These are phyloP conservation scores for Citrus sp. DNA, from an alignment of 345 rosid species.

Conservation along the genomic window DNA sequence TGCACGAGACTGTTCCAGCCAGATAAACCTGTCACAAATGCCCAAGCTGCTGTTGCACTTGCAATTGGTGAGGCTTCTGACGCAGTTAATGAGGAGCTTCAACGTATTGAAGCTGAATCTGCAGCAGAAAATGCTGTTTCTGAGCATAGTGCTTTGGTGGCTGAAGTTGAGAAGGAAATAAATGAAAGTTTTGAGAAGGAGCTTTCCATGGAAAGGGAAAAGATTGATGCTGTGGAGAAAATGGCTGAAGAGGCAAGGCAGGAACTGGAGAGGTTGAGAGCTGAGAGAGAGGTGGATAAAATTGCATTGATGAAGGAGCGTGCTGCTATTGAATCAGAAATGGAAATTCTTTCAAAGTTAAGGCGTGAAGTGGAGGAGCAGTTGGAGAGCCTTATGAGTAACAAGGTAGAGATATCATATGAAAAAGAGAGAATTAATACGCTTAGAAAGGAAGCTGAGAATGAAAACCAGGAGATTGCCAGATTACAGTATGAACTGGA, in stretches of 20 bases:
- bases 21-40: conserved; percentile 87
- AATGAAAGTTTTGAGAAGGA: conserved; percentile 75
- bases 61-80: conserved; percentile 83
- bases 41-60: conserved; percentile 93
- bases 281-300: conserved; percentile 70
- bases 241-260: conserved; percentile 78
- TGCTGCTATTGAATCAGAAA: conserved; percentile 69
- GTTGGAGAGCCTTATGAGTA: conserved; percentile 55
- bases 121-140: conserved; percentile 88
- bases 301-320: conserved; percentile 63
- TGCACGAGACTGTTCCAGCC: conserved; percentile 92
- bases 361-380: conserved; percentile 75
- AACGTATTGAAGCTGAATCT: conserved; percentile 88
- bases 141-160: conserved; percentile 68
- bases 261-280: conserved; percentile 60
- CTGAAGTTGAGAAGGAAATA: conserved; percentile 79
- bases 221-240: conserved; percentile 65
- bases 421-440: conserved; percentile 73
- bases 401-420: conserved; percentile 70
- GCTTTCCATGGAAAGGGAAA: conserved; percentile 65
- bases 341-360: conserved; percentile 69
- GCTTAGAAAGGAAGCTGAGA: conserved; percentile 62
- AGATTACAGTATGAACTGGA: conserved; percentile 74
- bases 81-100: conserved; percentile 75
- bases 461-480: conserved; percentile 65